Percentiles rank a stretch among this genome's conserved stretches.
These are phyloP conservation scores for Heterobasidion irregulare DNA, from an alignment of 1,284 basidiomycete genomes.

Conservation along the genomic window DNA sequence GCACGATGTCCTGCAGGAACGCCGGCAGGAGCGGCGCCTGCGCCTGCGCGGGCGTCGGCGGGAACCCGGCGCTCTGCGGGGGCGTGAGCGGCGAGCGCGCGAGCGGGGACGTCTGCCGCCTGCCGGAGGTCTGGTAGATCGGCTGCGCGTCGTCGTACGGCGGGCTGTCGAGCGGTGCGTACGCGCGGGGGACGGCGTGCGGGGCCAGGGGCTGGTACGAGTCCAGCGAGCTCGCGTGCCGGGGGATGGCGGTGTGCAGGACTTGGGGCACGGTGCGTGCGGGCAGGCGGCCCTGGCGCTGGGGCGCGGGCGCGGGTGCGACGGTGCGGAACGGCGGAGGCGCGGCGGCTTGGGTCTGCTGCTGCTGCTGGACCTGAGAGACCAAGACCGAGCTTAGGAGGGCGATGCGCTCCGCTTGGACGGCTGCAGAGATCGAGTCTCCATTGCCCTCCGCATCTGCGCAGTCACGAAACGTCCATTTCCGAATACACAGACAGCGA, in stretches of 20 bases:
- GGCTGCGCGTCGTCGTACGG: conserved; percentile 35
- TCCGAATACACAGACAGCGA: conserved; percentile 1
- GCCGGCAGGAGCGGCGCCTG: conserved; percentile 44
- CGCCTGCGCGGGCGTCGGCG: conserved; percentile 6
- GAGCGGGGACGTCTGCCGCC: conserved; percentile 11
- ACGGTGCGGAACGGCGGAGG: conserved; percentile 10
- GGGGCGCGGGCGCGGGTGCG: conserved; percentile 4
- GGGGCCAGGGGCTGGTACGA: conserved; percentile 17
- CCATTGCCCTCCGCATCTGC: conserved; percentile 77
- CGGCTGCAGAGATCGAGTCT: conserved; percentile 71
- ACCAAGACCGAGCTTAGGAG: conserved; percentile 61
- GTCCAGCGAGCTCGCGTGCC: not conserved
- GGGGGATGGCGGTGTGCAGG: conserved; percentile 1
- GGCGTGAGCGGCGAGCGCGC: no score
- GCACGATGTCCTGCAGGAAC: conserved; percentile 65
- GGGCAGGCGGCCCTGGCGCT: not conserved
- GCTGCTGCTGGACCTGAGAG: not conserved
- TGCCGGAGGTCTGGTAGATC: conserved; percentile 60
- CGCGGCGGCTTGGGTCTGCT: conserved; percentile 21
- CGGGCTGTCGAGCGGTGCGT: conserved; percentile 35
- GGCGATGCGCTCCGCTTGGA: conserved; percentile 76
- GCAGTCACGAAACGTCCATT: not conserved
- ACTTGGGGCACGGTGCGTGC: not conserved
- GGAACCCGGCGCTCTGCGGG: conserved; percentile 1
- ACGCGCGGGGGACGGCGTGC: conserved; percentile 26